Conservation (phyloP, 2,329 filamentous ascomycete species). For the Botrytis aclada region DNA sequence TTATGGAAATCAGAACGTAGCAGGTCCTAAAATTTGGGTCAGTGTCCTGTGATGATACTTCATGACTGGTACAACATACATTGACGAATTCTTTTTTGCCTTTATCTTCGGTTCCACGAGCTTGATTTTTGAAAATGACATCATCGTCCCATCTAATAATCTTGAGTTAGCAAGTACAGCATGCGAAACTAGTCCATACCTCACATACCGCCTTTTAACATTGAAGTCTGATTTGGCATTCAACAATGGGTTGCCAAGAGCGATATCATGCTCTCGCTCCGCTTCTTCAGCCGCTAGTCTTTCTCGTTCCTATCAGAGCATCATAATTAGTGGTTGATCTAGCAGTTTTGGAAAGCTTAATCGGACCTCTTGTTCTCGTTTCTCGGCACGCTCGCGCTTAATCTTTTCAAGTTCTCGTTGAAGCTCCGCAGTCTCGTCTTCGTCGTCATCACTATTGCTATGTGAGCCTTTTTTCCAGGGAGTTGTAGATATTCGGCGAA, state of each 20-base stretch:
- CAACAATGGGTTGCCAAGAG: constrained; percentile 85
- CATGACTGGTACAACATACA: constrained; percentile 48
- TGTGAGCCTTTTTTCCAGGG: constrained; percentile 32
- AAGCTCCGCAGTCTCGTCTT: constrained; percentile 83
- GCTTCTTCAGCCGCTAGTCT: constrained; percentile 78
- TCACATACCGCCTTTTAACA: constrained; percentile 64
- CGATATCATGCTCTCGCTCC: constrained; percentile 81
- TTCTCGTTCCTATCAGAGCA: constrained; percentile 62
- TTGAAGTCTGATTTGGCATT: constrained; percentile 80
- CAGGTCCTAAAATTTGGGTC: constrained; percentile 58
- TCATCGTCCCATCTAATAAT: constrained; percentile 83
- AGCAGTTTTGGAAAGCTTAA: background rate
- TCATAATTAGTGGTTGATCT: constrained; percentile 20
- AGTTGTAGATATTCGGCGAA: constrained; percentile 29
- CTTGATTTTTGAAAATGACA: constrained; percentile 99
- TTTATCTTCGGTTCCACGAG: constrained; percentile 88
- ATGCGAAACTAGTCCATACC: constrained; percentile 4
- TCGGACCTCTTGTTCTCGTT: constrained; percentile 67
- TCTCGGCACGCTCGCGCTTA: constrained; percentile 74
- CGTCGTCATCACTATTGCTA: constrained; percentile 60
- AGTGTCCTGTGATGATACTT: constrained; percentile 17
- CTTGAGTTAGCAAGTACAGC: background rate
- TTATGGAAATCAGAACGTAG: constrained; percentile 96
- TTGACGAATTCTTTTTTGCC: constrained; percentile 97
- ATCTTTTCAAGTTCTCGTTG: constrained; percentile 94